Evolutionary conservation across 305 asterid species (phyloP).

Genomic region (Solanum aculeatissimum): DNA sequence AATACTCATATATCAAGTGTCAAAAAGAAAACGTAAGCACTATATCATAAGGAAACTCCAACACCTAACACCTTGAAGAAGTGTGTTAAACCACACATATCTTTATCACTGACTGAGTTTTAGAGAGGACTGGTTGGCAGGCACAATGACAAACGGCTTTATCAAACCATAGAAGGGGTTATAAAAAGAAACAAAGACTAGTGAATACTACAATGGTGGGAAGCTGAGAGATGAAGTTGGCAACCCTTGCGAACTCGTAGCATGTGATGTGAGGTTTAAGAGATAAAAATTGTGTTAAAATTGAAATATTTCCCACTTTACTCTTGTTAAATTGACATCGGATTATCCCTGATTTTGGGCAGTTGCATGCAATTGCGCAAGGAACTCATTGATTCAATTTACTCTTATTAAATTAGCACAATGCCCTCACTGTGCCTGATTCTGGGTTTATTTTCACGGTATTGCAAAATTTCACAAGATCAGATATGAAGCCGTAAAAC

Average conservation of each 20-base stretch:
- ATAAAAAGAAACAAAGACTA: not conserved
- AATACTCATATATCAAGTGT: not conserved
- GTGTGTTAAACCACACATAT: not conserved
- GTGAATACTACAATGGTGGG: not conserved
- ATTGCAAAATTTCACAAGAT: not conserved
- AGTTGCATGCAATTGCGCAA: too few species aligned
- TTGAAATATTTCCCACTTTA: not conserved
- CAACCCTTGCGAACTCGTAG: not conserved
- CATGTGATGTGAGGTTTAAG: not conserved
- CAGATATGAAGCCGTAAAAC: not conserved
- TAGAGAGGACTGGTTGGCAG: not conserved
- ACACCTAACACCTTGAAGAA: not conserved
- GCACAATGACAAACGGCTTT: not conserved
- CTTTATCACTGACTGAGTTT: too few species aligned
- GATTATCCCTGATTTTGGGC: too few species aligned
- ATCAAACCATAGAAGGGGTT: not conserved
- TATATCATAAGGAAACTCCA: not conserved
- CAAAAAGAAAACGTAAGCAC: not conserved
- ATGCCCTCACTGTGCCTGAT: too few species aligned
- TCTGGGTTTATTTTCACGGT: not conserved
- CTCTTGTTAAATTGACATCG: not conserved
- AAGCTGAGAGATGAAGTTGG: not conserved
- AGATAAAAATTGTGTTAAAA: not conserved
- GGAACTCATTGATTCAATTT: too few species aligned
- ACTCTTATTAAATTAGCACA: too few species aligned